Evolutionary conservation across 352 stramenopile genomes (phyloP), one percentile per base, ranked within the genome.

Genomic region (Pythium oligandrum): DNA sequence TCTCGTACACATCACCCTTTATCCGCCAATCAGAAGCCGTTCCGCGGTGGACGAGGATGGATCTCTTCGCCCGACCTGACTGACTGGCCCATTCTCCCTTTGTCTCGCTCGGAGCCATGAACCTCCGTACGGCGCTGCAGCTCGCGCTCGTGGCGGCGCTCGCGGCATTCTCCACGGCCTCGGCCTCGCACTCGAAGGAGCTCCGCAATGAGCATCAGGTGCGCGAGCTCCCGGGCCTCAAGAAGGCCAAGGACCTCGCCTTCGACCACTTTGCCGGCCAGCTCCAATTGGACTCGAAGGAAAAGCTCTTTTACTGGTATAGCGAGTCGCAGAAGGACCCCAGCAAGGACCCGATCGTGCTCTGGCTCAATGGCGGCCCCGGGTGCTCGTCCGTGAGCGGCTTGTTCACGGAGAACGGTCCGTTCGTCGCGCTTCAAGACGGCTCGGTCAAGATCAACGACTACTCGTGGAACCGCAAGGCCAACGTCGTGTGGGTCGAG

Each of bases 301-400:
- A 86, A 39, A 83, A 81, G 46, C 55, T 86, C 32, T 87, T 90
- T 59, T 91, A 91, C 60, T 89, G 78, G 78, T 84, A 86, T 52
- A 53, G 78, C 4, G 64, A 90, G 63, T 79, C 69, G 40, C 61
- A 70, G 10, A 50, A 64, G 10, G 64, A 72, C n/a, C 67, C 79
- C 9, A 68, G 69, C 12, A 78, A 44, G 6, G 82, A 85, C 47
- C 89, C 89, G 33, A 57, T 97, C 45, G 75, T 97, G 44, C 68
- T 97, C 7, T 97, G 90, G 92, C 76, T 96, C 39, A 98, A 97
- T 56, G 90, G 92, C 34, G 93, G 90, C 6, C 92, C 90, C 0
- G 90, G 90, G 3, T 96, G 86, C 60, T 84, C 79, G 8, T 95
- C 78, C 10, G 63, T 82, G 39, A 65, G 83, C 35, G 92, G 89